Evolutionary conservation across 2,329 filamentous ascomycete species (phyloP).

Genomic region (Fusarium dimerum): DNA sequence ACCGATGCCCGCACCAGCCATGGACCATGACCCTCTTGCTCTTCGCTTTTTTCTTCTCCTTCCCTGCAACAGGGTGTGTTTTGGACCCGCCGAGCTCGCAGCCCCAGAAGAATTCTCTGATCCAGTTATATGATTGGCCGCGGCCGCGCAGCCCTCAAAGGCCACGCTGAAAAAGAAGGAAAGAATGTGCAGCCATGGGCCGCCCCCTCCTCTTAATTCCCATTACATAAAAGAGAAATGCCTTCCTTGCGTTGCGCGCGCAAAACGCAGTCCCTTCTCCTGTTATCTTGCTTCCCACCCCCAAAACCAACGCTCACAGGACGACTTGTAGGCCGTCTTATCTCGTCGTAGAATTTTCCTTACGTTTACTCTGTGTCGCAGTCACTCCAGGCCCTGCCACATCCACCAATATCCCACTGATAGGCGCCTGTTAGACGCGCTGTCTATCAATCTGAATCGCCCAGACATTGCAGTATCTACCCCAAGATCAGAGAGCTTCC

Average conservation of each 20-base stretch:
- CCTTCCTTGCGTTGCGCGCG: slow-evolving; percentile 27
- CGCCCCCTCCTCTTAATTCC: slow-evolving; percentile 35
- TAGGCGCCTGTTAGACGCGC: slow-evolving; percentile 33
- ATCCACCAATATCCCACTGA: slow-evolving; percentile 19
- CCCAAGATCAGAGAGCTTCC: slow-evolving; percentile 1
- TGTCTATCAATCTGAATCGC: slow-evolving; percentile 20
- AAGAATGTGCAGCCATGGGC: slow-evolving; percentile 23
- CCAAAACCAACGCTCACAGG: slow-evolving; percentile 24
- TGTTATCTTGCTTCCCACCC: slow-evolving; percentile 35
- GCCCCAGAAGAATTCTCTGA: not conserved
- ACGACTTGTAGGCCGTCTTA: slow-evolving; percentile 33
- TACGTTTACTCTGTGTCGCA: slow-evolving; percentile 27
- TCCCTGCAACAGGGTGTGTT: not conserved
- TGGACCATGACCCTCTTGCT: not conserved
- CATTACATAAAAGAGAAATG: slow-evolving; percentile 43
- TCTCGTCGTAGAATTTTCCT: slow-evolving; percentile 33
- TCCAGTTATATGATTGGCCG: slow-evolving; percentile 17
- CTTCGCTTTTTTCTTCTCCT: not conserved
- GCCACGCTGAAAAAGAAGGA: slow-evolving; percentile 23
- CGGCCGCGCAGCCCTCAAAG: slow-evolving; percentile 18
- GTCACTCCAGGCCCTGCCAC: slow-evolving; percentile 25
- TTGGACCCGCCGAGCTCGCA: not conserved
- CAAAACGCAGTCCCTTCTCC: slow-evolving; percentile 22
- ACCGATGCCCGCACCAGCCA: not conserved
- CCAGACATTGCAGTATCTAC: slow-evolving; percentile 12